phyloP scores from a whole-genome alignment of 345 rosid genomes.

The Bruguiera gymnorhiza region DNA sequence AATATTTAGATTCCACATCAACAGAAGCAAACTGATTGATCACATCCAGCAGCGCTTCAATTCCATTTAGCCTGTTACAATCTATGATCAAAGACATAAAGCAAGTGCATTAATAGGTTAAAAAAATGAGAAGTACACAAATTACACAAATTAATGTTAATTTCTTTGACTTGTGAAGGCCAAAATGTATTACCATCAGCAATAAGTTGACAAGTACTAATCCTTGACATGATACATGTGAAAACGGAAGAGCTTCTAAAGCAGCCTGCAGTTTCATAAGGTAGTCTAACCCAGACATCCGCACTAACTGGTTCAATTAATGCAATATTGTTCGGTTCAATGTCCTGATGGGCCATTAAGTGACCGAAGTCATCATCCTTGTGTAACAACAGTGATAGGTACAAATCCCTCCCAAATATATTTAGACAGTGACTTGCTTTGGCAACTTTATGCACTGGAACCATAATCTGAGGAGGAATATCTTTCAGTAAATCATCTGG shows the following conservation, averaged over 20 bases:
- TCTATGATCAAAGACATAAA: constrained; percentile 43
- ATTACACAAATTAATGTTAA: background rate
- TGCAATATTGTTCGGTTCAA: constrained; percentile 29
- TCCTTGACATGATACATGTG: constrained; percentile 62
- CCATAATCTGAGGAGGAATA: constrained; percentile 51
- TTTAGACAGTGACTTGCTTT: constrained; percentile 45
- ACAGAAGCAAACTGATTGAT: constrained; percentile 59
- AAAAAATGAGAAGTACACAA: background rate
- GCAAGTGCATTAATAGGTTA: constrained; percentile 11
- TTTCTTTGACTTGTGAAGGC: constrained; percentile 6
- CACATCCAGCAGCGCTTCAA: constrained; percentile 50
- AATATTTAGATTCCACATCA: constrained; percentile 49
- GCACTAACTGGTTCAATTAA: constrained; percentile 55
- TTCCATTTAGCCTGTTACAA: constrained; percentile 45
- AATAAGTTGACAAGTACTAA: constrained; percentile 50
- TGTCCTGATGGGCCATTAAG: constrained; percentile 28
- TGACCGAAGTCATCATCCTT: constrained; percentile 39
- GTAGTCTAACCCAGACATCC: constrained; percentile 79
- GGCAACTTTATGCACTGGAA: constrained; percentile 49
- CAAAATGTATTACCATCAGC: constrained; percentile 57
- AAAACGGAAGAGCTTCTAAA: constrained; percentile 32
- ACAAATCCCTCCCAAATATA: constrained; percentile 65
- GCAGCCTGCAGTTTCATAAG: constrained; percentile 35
- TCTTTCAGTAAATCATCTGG: constrained; percentile 37
- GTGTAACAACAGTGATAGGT: constrained; percentile 41